phyloP scores from a whole-genome alignment of 2,329 filamentous ascomycete species.

The Cordyceps sp. region DNA sequence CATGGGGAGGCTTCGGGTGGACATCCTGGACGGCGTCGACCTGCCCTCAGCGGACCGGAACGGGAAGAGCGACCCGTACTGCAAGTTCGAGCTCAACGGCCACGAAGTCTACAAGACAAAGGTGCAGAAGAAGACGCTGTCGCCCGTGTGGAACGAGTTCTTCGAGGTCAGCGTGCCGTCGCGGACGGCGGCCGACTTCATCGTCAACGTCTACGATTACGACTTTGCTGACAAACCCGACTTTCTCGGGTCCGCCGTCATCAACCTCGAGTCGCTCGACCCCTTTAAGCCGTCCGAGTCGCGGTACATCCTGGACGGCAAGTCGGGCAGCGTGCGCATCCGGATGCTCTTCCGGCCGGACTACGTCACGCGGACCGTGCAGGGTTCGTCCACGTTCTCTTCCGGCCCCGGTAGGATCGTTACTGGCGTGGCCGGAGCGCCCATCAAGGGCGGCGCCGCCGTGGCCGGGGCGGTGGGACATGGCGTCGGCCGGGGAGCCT shows the following conservation, averaged over 20 bases:
- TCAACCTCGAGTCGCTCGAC: slow-evolving; percentile 66
- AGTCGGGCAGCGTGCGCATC: slow-evolving; percentile 69
- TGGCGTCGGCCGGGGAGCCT: slow-evolving; percentile 75
- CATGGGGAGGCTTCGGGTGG: slow-evolving; percentile 88
- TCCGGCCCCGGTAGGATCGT: slow-evolving; percentile 87
- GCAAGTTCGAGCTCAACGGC: slow-evolving; percentile 82
- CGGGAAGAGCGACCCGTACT: slow-evolving; percentile 93
- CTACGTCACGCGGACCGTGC: slow-evolving; percentile 72
- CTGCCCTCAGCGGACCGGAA: slow-evolving; percentile 92
- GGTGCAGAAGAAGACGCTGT: slow-evolving; percentile 88
- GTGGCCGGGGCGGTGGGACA: slow-evolving; percentile 58
- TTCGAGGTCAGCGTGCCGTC: slow-evolving; percentile 77
- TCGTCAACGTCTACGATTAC: slow-evolving; percentile 78
- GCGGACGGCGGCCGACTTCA: slow-evolving; percentile 70
- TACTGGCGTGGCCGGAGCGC: slow-evolving; percentile 62
- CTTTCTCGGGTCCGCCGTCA: slow-evolving; percentile 59
- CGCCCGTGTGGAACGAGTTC: slow-evolving; percentile 90
- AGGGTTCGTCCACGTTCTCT: slow-evolving; percentile 85
- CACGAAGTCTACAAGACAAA: slow-evolving; percentile 91
- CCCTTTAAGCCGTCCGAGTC: slow-evolving; percentile 72
- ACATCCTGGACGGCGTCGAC: slow-evolving; percentile 71
- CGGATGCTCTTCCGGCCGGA: slow-evolving; percentile 84
- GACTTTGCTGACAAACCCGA: slow-evolving; percentile 94
- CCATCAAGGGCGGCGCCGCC: slow-evolving; percentile 80
- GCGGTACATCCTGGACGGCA: slow-evolving; percentile 63